Evolutionary conservation across 2,329 filamentous ascomycete genomes (phyloP), one percentile per base, ranked within the genome.

Genomic region (Corinectria fuckeliana): DNA sequence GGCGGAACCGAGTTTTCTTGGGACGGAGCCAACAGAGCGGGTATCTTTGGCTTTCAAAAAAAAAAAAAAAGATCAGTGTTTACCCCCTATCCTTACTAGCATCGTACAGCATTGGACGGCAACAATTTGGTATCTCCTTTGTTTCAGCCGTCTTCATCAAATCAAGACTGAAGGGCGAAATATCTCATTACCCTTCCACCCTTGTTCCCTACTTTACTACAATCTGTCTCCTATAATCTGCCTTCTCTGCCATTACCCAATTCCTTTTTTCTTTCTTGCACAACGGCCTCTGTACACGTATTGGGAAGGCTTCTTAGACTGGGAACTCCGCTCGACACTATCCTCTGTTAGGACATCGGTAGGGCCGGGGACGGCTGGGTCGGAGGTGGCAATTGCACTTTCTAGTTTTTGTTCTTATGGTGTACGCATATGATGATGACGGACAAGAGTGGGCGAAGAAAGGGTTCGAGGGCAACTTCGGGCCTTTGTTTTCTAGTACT

Each of bases 1-100:
- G 28, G 38, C 38, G 26, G 45, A n/a, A 50, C 21, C 34, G 21
- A 14, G 42, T 34, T 55, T 38, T n/a, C 41, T n/a, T 32, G 49
- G 49, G 38, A 44, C 56, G 10, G 42, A 60, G 65, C 61, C 60
- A 69, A 68, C 66, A 63, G 69, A 71, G 68, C 69, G 56, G 69
- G 69, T 49, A 70, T 71, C 69, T 68, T 69, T 70, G 68, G 66
- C 61, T 50, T 56, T n/a, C n/a, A n/a, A n/a, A n/a, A n/a, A n/a
- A n/a, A n/a, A n/a, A n/a, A n/a, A 44, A 52, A 39, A 55, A 52
- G 26, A 48, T 45, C 14, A 47, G 14, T 48, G n/a, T 9, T 39
- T 32, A 5, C 41, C 36, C n/a, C 52, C 28, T 39, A 28, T 16
- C 26, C 20, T 44, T 38, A 49, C 42, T 56, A 47, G 48, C 58